Base-by-base conservation (phyloP, 1,284 basidiomycete species). In the Naganishia sp. region DNA sequence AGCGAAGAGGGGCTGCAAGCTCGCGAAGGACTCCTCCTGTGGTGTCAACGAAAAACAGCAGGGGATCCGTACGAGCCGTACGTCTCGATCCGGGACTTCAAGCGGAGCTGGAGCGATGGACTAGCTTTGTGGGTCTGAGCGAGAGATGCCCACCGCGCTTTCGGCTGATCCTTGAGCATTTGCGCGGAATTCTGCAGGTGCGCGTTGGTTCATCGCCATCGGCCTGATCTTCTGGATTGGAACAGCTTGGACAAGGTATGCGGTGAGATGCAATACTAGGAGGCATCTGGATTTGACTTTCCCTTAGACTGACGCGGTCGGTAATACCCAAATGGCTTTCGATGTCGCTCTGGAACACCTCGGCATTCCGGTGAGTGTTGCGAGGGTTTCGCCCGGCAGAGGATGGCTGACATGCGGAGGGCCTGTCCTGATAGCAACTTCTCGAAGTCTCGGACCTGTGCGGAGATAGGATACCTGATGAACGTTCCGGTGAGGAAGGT, bases 381-480 rank as follows among this genome's bases (percentile, higher is more conserved):
- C 4, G 10, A 23, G 23, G 43, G 21, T 10, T 3, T 31, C 5
- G 39, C n/a, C 31, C 11, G 54, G 51, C 41, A 67, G 35, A 45
- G 63, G 35, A 10, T 39, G 7, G 61, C 67, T 68, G 43, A 70
- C 65, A 62, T 56, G 72, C 25, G 65, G 67, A 23, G 60, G 62
- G 68, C 45, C 67, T 73, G 28, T 66, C 61, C 25, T 69, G 67
- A 23, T 71, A 95, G 88, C 92, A 92, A 87, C 82, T 99, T 18
- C 85, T 99, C 35, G 95, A 99, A 81, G 94, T 99, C 0, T 89
- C 93, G 66, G 95, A 99, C 82, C 79, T 99, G n/a, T 96, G 93
- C 74, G 93, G 95, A 73, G 86, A 88, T 0, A 82, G 83, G 25
- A 87, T 85, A 65, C 95, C 95, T 0, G 95, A 99, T 77, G 95